These are phyloP conservation scores for Aspergillus cristatus DNA, from an alignment of 495 filamentous ascomycete species.

Conservation along the genomic window DNA sequence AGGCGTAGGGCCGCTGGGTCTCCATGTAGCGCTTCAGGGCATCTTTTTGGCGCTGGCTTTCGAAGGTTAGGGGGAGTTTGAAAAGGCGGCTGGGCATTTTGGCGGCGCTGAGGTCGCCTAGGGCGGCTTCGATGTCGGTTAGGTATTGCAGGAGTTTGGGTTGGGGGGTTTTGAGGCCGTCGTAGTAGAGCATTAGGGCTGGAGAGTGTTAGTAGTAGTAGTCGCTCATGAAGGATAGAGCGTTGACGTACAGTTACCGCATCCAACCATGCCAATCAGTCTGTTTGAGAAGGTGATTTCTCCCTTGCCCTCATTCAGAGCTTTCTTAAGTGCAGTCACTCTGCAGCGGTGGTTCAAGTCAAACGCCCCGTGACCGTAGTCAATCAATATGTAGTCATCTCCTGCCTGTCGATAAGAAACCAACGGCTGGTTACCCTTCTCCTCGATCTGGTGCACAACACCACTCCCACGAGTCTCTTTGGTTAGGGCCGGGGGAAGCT, in stretches of 20 bases:
- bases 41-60: conserved; percentile 37
- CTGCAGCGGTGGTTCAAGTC: conserved; percentile 43
- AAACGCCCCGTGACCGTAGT: conserved; percentile 41
- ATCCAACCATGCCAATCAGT: conserved; percentile 40
- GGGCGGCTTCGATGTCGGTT: conserved; percentile 15
- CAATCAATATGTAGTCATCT: conserved; percentile 45
- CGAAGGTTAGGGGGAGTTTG: conserved; percentile 46
- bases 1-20: conserved; percentile 47
- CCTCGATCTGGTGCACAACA: conserved; percentile 27
- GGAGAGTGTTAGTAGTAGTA: conserved; percentile 1
- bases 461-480: conserved; percentile 18
- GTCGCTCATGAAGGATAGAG: neutral
- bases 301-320: conserved; percentile 19
- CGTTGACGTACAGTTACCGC: conserved; percentile 28
- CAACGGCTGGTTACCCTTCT: conserved; percentile 28
- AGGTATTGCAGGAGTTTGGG: conserved; percentile 22
- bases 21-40: conserved; percentile 47
- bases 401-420: conserved; percentile 42
- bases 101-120: conserved; percentile 28
- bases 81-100: conserved; percentile 45
- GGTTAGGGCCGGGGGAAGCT: conserved; percentile 5
- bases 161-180: conserved; percentile 30
- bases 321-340: conserved; percentile 38
- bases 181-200: conserved; percentile 40
- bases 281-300: conserved; percentile 25